Percentiles rank a stretch among this genome's conserved stretches.
Evolutionary conservation across 306 rosid genomes (phyloP).

Genomic region (Vicia villosa): DNA sequence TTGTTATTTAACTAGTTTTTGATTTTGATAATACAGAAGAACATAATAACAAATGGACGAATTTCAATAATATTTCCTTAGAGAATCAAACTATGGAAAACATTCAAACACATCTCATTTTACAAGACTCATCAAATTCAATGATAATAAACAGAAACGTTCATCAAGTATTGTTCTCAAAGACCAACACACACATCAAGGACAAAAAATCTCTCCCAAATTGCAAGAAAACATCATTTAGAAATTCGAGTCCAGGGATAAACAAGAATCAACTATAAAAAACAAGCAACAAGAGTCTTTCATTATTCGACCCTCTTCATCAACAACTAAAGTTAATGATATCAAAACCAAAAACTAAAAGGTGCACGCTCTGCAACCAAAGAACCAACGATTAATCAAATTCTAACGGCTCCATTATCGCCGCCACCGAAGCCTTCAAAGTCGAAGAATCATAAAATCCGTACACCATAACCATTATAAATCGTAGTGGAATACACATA

Average conservation of each 20-base stretch:
- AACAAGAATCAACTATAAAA: slow-evolving; percentile 53
- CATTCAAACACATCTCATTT: slow-evolving; percentile 44
- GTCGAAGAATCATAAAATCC: slow-evolving; percentile 46
- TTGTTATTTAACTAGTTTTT: slow-evolving; percentile 2
- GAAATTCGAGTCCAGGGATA: slow-evolving; percentile 43
- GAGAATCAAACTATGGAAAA: slow-evolving; percentile 54
- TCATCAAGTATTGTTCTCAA: slow-evolving; percentile 34
- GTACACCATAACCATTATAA: slow-evolving; percentile 53
- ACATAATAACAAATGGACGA: slow-evolving; percentile 55
- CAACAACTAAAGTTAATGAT: background rate
- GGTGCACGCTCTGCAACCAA: slow-evolving; percentile 42
- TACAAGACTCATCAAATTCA: slow-evolving; percentile 56
- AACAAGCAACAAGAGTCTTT: slow-evolving; percentile 72
- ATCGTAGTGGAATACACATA: slow-evolving; percentile 50
- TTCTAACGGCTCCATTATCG: slow-evolving; percentile 34
- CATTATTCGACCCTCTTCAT: slow-evolving; percentile 55
- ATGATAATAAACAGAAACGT: slow-evolving; percentile 40
- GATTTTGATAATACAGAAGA: slow-evolving; percentile 57
- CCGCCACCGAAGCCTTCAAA: slow-evolving; percentile 25
- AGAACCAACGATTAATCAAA: slow-evolving; percentile 34
- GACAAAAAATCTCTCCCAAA: slow-evolving; percentile 35
- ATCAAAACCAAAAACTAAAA: slow-evolving; percentile 42
- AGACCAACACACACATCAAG: slow-evolving; percentile 45
- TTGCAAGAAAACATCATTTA: slow-evolving; percentile 29
- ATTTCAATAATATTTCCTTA: slow-evolving; percentile 46